Percentiles rank a stretch among this genome's conserved stretches.
These are phyloP conservation scores for Arabidopsis lyrata DNA, from an alignment of 441 rosid species.

Conservation along the genomic window DNA sequence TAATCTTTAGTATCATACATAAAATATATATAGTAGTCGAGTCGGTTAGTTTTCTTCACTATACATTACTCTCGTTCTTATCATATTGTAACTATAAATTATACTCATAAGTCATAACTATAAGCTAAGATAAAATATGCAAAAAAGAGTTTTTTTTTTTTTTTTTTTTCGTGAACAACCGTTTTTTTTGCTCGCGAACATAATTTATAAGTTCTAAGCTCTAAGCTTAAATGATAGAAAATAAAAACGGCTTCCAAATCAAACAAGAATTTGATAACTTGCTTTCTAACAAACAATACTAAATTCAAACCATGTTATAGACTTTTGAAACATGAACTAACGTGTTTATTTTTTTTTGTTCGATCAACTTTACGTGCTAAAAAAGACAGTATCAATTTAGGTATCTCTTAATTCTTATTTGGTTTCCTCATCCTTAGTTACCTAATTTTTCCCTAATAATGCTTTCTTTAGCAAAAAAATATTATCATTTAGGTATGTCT, in stretches of 20 bases:
- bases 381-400: constrained; percentile 2
- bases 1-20: constrained; percentile 2
- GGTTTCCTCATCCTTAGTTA: constrained; percentile 13
- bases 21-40: constrained; percentile 4
- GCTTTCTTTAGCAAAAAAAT: neutral
- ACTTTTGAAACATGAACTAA: constrained; percentile 19
- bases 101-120: neutral
- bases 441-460: constrained; percentile 6
- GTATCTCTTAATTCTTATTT: constrained; percentile 8
- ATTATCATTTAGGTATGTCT: constrained; percentile 4
- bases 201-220: neutral
- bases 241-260: constrained; percentile 15
- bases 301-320: constrained; percentile 4
- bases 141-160: neutral
- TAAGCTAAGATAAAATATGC: neutral
- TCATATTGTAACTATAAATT: too few species aligned
- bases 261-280: constrained; percentile 14
- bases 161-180: constrained; percentile 15
- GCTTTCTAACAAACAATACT: neutral
- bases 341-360: neutral
- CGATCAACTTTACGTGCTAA: neutral
- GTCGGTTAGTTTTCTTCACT: constrained; percentile 16
- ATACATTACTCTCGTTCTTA: constrained; percentile 4
- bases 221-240: neutral
- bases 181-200: neutral